These are phyloP conservation scores for Wickerhamomyces subpelliculosus DNA, from an alignment of 805 yeast species.

Conservation along the genomic window DNA sequence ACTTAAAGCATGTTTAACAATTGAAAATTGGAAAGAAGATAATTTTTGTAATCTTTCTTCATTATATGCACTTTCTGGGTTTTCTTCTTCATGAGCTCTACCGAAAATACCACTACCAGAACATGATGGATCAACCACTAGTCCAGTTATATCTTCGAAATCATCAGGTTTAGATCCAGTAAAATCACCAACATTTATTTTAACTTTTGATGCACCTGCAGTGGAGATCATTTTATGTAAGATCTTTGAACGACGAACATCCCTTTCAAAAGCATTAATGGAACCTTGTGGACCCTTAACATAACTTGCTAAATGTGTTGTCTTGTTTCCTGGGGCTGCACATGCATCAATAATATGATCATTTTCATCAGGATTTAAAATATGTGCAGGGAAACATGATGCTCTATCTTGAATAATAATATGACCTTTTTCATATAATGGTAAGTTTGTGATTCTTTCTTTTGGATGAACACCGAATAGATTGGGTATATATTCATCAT, in stretches of 20 bases:
- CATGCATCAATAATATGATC: conserved; percentile 81
- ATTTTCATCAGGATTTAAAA: conserved; percentile 56
- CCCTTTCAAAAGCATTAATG: conserved; percentile 85
- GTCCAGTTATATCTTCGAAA: conserved; percentile 61
- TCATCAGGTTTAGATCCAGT: conserved; percentile 40
- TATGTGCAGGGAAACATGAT: conserved; percentile 91
- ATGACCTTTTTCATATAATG: conserved; percentile 66
- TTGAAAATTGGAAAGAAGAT: conserved; percentile 80
- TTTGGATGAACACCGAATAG: conserved; percentile 78
- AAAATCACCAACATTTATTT: conserved; percentile 47
- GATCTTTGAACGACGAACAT: conserved; percentile 60
- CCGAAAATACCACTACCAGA: conserved; percentile 98
- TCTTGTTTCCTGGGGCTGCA: conserved; percentile 98
- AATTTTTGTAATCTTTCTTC: conserved; percentile 60
- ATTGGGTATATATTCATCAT: conserved; percentile 68
- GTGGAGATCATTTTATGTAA: conserved; percentile 69
- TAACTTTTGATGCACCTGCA: conserved; percentile 54
- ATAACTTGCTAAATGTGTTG: conserved; percentile 81
- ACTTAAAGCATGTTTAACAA: conserved; percentile 80
- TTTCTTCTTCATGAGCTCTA: conserved; percentile 37
- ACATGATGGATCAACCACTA: conserved; percentile 94
- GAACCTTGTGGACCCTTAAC: conserved; percentile 33
- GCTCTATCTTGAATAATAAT: conserved; percentile 94
- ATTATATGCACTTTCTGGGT: conserved; percentile 32
- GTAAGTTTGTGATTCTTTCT: conserved; percentile 60